Percentiles rank a stretch among this genome's conserved stretches.
Conservation (phyloP, 495 filamentous ascomycete species). For the Halenospora varia region DNA sequence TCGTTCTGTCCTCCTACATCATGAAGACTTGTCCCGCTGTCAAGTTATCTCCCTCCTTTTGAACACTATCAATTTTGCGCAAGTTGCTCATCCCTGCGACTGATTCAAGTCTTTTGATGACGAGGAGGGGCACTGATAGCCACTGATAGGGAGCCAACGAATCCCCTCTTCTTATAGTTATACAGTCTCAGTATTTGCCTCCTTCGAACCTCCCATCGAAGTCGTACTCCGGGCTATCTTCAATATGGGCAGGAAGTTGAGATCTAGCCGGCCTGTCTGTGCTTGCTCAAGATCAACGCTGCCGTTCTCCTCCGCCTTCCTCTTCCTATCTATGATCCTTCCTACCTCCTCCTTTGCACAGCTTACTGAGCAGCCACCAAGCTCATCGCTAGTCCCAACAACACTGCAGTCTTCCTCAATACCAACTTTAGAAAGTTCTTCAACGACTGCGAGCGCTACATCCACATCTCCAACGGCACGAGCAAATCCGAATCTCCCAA, state of each 20-base stretch:
- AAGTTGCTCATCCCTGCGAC: not conserved
- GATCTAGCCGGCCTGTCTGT: constrained; percentile 1
- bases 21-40: no score
- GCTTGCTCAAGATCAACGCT: constrained; percentile 1
- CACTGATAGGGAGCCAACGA: no score
- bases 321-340: constrained; percentile 16
- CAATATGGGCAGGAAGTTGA: constrained; percentile 5
- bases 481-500: constrained; percentile 3
- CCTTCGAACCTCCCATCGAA: no score
- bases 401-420: not conserved
- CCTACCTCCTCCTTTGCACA: constrained; percentile 15
- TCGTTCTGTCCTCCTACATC: not conserved
- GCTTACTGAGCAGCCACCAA: constrained; percentile 2
- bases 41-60: no score
- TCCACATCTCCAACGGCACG: not conserved
- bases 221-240: no score
- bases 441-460: constrained; percentile 4
- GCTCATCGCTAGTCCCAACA: not conserved
- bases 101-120: no score
- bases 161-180: no score
- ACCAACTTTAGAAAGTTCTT: no score
- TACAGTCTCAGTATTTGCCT: no score
- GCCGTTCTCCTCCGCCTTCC: constrained; percentile 11
- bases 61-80: no score
- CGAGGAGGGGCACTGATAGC: no score